Evolutionary conservation across 2,329 filamentous ascomycete species (phyloP).

Genomic region (Sclerotiophoma versabilis): DNA sequence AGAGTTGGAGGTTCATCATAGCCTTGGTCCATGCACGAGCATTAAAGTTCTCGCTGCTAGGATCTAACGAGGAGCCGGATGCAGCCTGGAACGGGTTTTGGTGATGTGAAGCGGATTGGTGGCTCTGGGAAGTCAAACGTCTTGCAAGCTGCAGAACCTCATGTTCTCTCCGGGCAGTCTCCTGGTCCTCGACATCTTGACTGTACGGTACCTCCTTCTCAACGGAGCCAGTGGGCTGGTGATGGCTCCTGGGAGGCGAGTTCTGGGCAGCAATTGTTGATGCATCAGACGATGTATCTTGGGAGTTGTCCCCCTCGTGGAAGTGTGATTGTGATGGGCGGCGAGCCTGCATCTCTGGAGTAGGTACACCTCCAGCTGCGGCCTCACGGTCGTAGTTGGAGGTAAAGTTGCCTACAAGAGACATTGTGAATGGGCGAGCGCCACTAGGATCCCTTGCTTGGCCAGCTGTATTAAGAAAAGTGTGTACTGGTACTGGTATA

Average conservation of each 20-base stretch:
- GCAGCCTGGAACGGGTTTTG: slow-evolving; percentile 50
- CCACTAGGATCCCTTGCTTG: slow-evolving; percentile 14
- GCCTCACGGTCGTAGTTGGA: slow-evolving; percentile 53
- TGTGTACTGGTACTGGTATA: not conserved
- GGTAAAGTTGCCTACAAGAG: slow-evolving; percentile 53
- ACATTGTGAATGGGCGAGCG: slow-evolving; percentile 44
- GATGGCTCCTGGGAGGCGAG: slow-evolving; percentile 31
- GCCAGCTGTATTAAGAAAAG: slow-evolving; percentile 9
- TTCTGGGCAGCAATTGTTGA: slow-evolving; percentile 43
- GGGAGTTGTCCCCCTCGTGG: slow-evolving; percentile 20
- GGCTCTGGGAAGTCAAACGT: slow-evolving; percentile 50
- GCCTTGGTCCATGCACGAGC: slow-evolving; percentile 59
- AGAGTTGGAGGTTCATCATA: slow-evolving; percentile 55
- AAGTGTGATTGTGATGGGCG: slow-evolving; percentile 22
- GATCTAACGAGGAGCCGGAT: slow-evolving; percentile 55
- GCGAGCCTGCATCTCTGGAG: slow-evolving; percentile 38
- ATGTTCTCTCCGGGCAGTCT: slow-evolving; percentile 40
- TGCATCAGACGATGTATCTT: slow-evolving; percentile 38
- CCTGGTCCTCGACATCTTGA: slow-evolving; percentile 29
- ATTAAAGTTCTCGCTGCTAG: slow-evolving; percentile 56
- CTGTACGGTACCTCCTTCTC: slow-evolving; percentile 31
- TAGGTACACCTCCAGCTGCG: slow-evolving; percentile 45
- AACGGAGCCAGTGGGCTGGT: slow-evolving; percentile 13
- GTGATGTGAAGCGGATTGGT: slow-evolving; percentile 45
- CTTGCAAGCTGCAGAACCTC: slow-evolving; percentile 53